Conservation (phyloP, 176 grass and related monocot species). For the Hsuehochloa calcarea region DNA sequence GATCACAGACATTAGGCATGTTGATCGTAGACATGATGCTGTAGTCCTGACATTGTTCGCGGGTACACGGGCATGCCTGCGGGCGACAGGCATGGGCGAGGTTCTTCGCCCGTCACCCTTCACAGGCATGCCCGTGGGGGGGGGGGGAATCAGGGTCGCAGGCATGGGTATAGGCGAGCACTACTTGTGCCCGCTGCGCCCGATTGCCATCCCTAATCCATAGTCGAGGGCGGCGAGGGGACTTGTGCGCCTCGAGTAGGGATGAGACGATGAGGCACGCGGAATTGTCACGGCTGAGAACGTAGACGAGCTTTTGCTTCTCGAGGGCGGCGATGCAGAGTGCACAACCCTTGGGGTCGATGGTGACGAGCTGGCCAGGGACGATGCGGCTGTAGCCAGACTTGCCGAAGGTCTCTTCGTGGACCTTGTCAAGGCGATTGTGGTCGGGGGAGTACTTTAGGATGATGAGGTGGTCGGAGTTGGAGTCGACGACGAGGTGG, state of each 20-base stretch:
- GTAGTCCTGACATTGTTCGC: too few species aligned
- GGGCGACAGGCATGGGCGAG: too few species aligned
- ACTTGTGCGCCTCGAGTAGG: conserved; percentile 89
- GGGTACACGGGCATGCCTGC: too few species aligned
- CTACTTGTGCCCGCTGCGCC: too few species aligned
- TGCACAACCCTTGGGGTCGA: conserved; percentile 92
- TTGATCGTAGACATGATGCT: too few species aligned
- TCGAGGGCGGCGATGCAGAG: conserved; percentile 83
- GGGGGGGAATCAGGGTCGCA: too few species aligned
- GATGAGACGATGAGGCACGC: conserved; percentile 91
- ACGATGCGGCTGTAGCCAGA: conserved; percentile 90
- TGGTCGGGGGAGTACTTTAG: conserved; percentile 85
- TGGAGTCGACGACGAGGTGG: conserved; percentile 82
- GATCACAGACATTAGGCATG: too few species aligned
- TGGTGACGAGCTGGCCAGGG: conserved; percentile 77
- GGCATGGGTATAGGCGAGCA: too few species aligned
- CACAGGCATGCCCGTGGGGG: too few species aligned
- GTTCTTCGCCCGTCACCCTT: too few species aligned
- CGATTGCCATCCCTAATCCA: too few species aligned
- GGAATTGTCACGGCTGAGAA: conserved; percentile 74
- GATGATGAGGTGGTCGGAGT: conserved; percentile 91
- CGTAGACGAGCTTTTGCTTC: conserved; percentile 98
- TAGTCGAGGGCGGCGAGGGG: conserved; percentile 67
- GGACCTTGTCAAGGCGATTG: conserved; percentile 84
- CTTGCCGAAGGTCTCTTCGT: conserved; percentile 98